A percentile compares a stretch with the other conserved stretches of the same genome.
Conservation (phyloP, 129 eudicot genomes). For the Centaurea solstitialis region DNA sequence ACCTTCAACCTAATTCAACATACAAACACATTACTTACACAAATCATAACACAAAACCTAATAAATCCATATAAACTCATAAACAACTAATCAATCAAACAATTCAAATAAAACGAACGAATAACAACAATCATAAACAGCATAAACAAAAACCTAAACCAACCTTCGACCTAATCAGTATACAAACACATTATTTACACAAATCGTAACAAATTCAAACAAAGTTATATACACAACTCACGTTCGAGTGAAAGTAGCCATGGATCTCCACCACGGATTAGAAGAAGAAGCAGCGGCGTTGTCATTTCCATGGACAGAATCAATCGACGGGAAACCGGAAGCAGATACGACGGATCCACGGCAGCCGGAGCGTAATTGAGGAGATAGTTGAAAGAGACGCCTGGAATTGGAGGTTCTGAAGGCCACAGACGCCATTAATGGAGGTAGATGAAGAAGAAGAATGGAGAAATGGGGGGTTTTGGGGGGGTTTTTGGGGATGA, state of each 20-base stretch:
- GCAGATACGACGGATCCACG: constrained; percentile 49
- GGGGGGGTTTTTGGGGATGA: constrained; percentile 33
- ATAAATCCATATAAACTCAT: too few relatives aligned
- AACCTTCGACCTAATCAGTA: constrained; percentile 3
- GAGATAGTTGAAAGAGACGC: constrained; percentile 46
- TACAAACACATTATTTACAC: background rate
- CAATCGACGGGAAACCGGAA: constrained; percentile 34
- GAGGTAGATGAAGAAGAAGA: background rate
- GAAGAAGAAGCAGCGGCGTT: constrained; percentile 7
- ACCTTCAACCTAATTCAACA: constrained; percentile 4
- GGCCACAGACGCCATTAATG: constrained; percentile 70
- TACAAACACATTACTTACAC: background rate
- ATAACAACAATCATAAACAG: background rate
- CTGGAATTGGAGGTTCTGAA: constrained; percentile 60
- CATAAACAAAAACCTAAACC: background rate
- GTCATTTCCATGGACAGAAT: constrained; percentile 41
- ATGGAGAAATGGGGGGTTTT: constrained; percentile 30
- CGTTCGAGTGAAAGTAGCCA: constrained; percentile 98
- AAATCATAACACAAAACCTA: background rate
- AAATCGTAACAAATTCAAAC: background rate
- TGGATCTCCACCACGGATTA: constrained; percentile 85
- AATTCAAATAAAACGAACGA: background rate
- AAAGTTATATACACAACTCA: constrained; percentile 20
- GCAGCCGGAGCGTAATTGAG: constrained; percentile 62
- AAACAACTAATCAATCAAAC: background rate